Percentiles rank a stretch among this genome's conserved stretches.
Evolutionary conservation across 1,284 basidiomycete species (phyloP).

Genomic region (Apiotrichum veenhuisii): DNA sequence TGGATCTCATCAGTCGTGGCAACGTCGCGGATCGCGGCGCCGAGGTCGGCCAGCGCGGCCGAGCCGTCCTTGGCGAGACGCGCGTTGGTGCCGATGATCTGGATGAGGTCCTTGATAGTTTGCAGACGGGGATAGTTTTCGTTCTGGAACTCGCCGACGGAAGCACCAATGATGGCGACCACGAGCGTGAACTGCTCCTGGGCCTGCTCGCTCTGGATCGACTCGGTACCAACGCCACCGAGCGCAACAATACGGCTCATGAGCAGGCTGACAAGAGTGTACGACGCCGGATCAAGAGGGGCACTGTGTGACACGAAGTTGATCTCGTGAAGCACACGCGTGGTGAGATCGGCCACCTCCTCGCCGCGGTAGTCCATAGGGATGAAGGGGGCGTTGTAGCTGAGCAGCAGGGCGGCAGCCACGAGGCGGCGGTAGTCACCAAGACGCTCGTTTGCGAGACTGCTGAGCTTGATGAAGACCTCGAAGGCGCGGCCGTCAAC

Average conservation of each 20-base stretch:
- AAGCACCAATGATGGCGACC: conserved; percentile 81
- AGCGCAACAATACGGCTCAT: conserved; percentile 65
- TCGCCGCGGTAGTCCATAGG: conserved; percentile 72
- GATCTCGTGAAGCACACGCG: conserved; percentile 82
- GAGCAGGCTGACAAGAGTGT: conserved; percentile 75
- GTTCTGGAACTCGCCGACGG: conserved; percentile 68
- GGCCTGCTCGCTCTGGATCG: conserved; percentile 63
- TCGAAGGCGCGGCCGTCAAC: conserved; percentile 64
- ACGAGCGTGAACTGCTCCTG: conserved; percentile 84
- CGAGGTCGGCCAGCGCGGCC: conserved; percentile 74
- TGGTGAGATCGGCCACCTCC: conserved; percentile 60
- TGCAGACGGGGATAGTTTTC: conserved; percentile 66
- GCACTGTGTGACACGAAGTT: conserved; percentile 76
- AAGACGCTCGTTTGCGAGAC: conserved; percentile 60
- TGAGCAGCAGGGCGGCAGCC: conserved; percentile 74
- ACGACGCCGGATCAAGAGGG: conserved; percentile 79
- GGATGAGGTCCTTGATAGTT: conserved; percentile 69
- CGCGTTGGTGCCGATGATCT: conserved; percentile 72
- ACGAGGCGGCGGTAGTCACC: conserved; percentile 66
- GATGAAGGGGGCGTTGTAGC: conserved; percentile 62
- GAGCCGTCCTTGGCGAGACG: conserved; percentile 82
- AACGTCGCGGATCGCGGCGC: conserved; percentile 70
- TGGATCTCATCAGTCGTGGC: conserved; percentile 63
- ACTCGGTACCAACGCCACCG: conserved; percentile 63
- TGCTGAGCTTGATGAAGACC: conserved; percentile 59